These are phyloP conservation scores for Exophiala oligosperma DNA, from an alignment of 2,329 filamentous ascomycete species.

Conservation along the genomic window DNA sequence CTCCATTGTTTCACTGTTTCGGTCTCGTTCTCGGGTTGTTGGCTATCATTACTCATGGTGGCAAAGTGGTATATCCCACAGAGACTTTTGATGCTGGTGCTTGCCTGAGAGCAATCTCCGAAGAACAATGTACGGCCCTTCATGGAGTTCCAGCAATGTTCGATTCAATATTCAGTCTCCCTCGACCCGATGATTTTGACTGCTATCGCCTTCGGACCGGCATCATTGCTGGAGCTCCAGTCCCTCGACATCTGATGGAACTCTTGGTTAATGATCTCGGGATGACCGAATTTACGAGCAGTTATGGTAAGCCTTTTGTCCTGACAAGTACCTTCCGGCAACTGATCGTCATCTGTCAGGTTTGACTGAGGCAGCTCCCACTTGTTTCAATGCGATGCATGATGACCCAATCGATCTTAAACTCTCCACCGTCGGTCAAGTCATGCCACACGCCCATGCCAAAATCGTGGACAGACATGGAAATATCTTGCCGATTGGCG, in stretches of 20 bases:
- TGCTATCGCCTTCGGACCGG: constrained; percentile 65
- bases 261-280: constrained; percentile 68
- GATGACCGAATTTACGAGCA: constrained; percentile 72
- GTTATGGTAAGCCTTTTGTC: constrained; percentile 46
- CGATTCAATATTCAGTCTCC: constrained; percentile 59
- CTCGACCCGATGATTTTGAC: constrained; percentile 50
- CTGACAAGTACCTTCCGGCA: no score
- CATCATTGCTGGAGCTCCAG: constrained; percentile 76
- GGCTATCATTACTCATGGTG: constrained; percentile 70
- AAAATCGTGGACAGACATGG: constrained; percentile 74
- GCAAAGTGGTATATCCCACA: constrained; percentile 72
- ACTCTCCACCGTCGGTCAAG: constrained; percentile 70
- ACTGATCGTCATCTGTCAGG: constrained; percentile 37
- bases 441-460: constrained; percentile 73
- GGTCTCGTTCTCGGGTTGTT: constrained; percentile 76
- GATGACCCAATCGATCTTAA: constrained; percentile 67
- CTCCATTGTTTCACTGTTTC: constrained; percentile 84
- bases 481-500: constrained; percentile 65
- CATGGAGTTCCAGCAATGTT: constrained; percentile 87
- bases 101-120: constrained; percentile 65
- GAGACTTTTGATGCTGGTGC: constrained; percentile 71
- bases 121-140: constrained; percentile 70
- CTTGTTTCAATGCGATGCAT: constrained; percentile 77
- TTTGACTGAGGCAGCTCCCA: constrained; percentile 75
- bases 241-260: constrained; percentile 74